Evolutionary conservation across 495 filamentous ascomycete species (phyloP).

Genomic region (Aspergillus sparsus): DNA sequence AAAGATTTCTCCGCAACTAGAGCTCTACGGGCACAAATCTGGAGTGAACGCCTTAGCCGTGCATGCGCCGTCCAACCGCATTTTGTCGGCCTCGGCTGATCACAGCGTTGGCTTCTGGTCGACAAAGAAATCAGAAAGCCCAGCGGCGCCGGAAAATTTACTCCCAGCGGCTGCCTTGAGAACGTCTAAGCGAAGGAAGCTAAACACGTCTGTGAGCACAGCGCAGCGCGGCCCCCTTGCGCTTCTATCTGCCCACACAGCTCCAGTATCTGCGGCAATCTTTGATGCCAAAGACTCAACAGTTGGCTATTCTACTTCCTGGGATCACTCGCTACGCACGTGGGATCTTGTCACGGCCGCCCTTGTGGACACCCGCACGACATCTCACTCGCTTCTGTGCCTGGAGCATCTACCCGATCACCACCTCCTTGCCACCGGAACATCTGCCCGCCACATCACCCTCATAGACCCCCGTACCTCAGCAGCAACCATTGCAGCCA

Average conservation of each 20-base stretch:
- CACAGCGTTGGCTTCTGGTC: slow-evolving; percentile 83
- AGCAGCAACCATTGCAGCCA: slow-evolving; percentile 69
- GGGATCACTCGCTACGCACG: slow-evolving; percentile 86
- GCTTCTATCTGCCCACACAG: slow-evolving; percentile 69
- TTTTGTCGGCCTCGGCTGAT: slow-evolving; percentile 83
- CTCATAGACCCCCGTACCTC: slow-evolving; percentile 83
- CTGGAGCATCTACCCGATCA: slow-evolving; percentile 67
- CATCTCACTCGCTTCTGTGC: slow-evolving; percentile 76
- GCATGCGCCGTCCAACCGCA: slow-evolving; percentile 68
- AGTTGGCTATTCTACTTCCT: slow-evolving; percentile 83
- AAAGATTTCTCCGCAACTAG: slow-evolving; percentile 71
- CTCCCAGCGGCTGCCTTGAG: slow-evolving; percentile 61
- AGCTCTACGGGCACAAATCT: slow-evolving; percentile 82
- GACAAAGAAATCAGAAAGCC: slow-evolving; percentile 68
- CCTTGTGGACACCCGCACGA: slow-evolving; percentile 75
- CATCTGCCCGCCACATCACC: slow-evolving; percentile 81
- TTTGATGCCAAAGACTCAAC: slow-evolving; percentile 84
- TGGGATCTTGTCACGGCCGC: slow-evolving; percentile 82
- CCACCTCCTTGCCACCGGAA: slow-evolving; percentile 79
- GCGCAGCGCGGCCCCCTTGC: slow-evolving; percentile 79
- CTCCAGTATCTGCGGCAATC: slow-evolving; percentile 69
- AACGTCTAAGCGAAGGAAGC: slow-evolving; percentile 74
- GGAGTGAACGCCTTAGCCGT: slow-evolving; percentile 76
- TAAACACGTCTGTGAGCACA: slow-evolving; percentile 60
- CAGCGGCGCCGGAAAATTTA: slow-evolving; percentile 64